phyloP scores from a whole-genome alignment of 192 early-diverging fungal genomes.

The Obelidium mucronatum region DNA sequence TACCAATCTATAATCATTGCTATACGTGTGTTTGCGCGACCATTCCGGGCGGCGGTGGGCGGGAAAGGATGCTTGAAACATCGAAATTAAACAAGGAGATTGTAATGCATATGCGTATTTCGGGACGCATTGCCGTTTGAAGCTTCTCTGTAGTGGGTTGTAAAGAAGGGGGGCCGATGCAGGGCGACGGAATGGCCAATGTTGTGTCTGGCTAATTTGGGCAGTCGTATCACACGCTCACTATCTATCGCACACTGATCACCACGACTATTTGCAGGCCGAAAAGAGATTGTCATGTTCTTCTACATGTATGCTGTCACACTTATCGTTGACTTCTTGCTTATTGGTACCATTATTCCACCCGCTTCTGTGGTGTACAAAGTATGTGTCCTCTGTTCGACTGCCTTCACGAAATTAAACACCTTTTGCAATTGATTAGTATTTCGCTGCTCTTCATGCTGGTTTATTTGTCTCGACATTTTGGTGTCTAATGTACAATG shows the following conservation, averaged over 20 bases:
- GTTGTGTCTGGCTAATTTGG: background rate
- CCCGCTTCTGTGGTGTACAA: conserved; percentile 76
- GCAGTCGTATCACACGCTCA: background rate
- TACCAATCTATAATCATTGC: no score
- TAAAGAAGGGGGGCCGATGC: no score
- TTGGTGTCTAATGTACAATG: conserved; percentile 94
- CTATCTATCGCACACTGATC: background rate
- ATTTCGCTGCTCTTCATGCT: conserved; percentile 84
- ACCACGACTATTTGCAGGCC: conserved; percentile 74
- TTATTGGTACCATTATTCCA: conserved; percentile 93
- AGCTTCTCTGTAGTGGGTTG: no score
- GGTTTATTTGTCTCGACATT: conserved; percentile 84
- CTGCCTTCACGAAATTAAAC: background rate
- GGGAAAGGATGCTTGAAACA: no score
- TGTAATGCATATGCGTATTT: no score
- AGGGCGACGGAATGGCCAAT: background rate
- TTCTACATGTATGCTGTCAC: conserved; percentile 94
- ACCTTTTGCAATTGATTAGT: conserved; percentile 58
- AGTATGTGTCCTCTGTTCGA: conserved; percentile 41
- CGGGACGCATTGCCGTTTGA: no score
- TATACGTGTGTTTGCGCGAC: no score
- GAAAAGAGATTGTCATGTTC: conserved; percentile 98
- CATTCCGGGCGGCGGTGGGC: no score
- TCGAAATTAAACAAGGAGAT: no score
- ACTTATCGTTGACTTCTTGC: conserved; percentile 87